These are phyloP conservation scores for Papilionanthe hybrid DNA, from an alignment of 116 monocot species.

Conservation along the genomic window DNA sequence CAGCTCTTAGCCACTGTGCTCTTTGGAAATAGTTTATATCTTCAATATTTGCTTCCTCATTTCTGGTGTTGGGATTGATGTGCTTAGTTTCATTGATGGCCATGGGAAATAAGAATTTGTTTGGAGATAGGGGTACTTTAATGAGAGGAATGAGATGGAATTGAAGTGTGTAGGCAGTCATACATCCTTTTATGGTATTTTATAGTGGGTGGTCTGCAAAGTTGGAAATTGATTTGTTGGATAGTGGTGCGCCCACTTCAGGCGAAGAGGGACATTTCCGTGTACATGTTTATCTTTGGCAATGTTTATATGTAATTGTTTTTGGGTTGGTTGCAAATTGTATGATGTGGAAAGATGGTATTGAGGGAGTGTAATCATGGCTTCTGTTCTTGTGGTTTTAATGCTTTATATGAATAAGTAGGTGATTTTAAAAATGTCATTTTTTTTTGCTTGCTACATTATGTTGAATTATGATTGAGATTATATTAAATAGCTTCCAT, in stretches of 20 bases:
- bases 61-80: constrained; percentile 2
- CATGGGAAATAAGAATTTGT: neutral
- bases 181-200: constrained; percentile 1
- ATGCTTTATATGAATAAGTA: neutral
- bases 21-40: constrained; percentile 8
- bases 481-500: neutral
- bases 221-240: neutral
- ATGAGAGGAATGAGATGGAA: neutral
- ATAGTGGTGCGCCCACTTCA: constrained; percentile 6
- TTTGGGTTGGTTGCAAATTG: neutral
- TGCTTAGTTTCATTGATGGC: constrained; percentile 8
- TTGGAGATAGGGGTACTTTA: neutral
- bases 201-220: neutral
- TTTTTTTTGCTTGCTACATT: neutral
- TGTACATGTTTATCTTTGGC: neutral
- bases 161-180: neutral
- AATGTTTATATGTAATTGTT: neutral
- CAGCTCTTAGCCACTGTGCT: constrained; percentile 77
- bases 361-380: neutral
- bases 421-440: neutral
- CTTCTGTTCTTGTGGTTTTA: neutral
- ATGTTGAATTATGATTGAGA: neutral
- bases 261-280: constrained; percentile 1
- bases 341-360: neutral
- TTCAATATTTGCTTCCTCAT: neutral